Percentiles rank a stretch among this genome's conserved stretches.
Evolutionary conservation across 2,329 filamentous ascomycete genomes (phyloP).

Genomic region (Alternaria sp.): DNA sequence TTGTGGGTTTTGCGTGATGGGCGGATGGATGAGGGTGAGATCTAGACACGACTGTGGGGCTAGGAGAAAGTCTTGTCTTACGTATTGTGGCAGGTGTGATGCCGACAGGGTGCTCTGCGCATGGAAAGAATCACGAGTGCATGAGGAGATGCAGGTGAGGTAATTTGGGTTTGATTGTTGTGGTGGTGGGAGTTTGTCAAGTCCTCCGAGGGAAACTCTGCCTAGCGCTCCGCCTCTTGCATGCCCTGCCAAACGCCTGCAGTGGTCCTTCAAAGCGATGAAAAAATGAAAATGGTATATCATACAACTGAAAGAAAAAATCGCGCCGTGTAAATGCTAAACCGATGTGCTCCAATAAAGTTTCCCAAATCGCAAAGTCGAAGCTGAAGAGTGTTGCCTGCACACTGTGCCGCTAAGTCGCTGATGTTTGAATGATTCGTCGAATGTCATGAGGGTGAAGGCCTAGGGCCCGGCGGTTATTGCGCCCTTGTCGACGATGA

Average conservation of each 20-base stretch:
- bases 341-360: neutral
- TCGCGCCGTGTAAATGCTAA: constrained; percentile 15
- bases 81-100: neutral
- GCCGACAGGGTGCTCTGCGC: neutral
- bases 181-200: neutral
- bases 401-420: constrained; percentile 31
- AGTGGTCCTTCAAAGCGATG: neutral
- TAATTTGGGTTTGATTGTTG: neutral
- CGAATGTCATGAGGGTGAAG: constrained; percentile 15
- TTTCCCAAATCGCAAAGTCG: neutral
- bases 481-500: constrained; percentile 31
- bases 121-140: neutral
- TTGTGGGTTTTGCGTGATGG: neutral
- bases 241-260: constrained; percentile 6
- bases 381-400: constrained; percentile 10
- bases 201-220: neutral
- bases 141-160: neutral
- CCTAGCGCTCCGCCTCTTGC: neutral
- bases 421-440: constrained; percentile 21
- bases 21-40: neutral
- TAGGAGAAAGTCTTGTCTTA: constrained; percentile 2
- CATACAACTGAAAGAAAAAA: constrained; percentile 5
- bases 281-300: constrained; percentile 7
- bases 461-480: constrained; percentile 14
- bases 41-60: constrained; percentile 12